Conservation (phyloP, 371 early-diverging fungal genomes). For the Funneliformis caledonium region DNA sequence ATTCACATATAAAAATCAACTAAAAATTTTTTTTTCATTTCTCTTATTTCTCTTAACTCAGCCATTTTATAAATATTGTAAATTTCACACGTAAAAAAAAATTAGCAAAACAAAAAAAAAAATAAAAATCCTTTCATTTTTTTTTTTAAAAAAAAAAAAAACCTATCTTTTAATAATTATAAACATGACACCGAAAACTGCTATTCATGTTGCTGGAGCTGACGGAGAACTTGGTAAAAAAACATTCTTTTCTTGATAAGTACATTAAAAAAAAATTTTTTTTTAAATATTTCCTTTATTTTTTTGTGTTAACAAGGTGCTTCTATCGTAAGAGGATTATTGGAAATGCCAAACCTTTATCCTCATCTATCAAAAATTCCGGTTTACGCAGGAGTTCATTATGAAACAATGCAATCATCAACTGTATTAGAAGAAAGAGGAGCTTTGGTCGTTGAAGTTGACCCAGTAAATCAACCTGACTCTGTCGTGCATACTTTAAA, state of each 20-base stretch:
- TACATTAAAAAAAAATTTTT: no score
- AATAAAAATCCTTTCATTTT: no score
- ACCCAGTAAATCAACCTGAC: conserved; percentile 18
- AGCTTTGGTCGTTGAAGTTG: background rate
- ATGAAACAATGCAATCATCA: background rate
- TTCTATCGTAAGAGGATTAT: background rate
- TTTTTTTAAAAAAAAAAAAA: background rate
- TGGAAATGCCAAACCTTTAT: conserved; percentile 16
- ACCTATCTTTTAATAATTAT: background rate
- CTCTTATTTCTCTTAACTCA: background rate
- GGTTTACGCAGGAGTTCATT: conserved; percentile 5
- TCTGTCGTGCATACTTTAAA: conserved; percentile 2
- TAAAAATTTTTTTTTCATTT: background rate
- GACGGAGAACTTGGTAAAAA: background rate
- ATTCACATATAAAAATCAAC: background rate
- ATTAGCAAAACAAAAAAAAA: no score
- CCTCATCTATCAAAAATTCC: background rate
- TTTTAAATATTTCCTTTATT: background rate
- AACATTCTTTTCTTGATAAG: no score
- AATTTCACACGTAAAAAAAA: background rate
- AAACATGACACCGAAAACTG: conserved; percentile 4
- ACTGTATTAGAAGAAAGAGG: background rate
- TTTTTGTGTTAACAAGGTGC: background rate
- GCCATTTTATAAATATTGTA: background rate
- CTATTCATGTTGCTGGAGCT: conserved; percentile 10